Evolutionary conservation across 345 rosid genomes (phyloP).

Genomic region (Hypericum androsaemum): DNA sequence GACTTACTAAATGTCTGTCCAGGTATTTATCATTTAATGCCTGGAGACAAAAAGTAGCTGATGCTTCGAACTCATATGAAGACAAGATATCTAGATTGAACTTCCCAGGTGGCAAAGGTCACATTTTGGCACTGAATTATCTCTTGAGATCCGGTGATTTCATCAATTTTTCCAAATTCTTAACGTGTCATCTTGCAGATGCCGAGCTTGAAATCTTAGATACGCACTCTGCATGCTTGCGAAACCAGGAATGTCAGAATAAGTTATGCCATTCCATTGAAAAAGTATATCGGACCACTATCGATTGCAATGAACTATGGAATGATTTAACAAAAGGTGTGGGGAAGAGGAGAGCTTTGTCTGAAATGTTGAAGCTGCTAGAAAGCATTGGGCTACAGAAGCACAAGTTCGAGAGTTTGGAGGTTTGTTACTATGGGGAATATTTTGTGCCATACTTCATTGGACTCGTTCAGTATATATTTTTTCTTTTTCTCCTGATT

Average conservation of each 20-base stretch:
- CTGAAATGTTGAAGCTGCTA: conserved; percentile 65
- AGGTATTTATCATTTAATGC: conserved; percentile 51
- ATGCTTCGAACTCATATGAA: conserved; percentile 22
- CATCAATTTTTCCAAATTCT: conserved; percentile 26
- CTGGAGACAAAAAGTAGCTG: conserved; percentile 40
- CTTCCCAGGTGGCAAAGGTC: conserved; percentile 39
- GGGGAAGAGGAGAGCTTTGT: conserved; percentile 59
- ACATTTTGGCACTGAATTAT: neutral
- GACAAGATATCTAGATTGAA: conserved; percentile 24
- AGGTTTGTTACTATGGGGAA: conserved; percentile 45
- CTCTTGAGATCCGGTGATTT: neutral
- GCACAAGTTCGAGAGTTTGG: conserved; percentile 56
- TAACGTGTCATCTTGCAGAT: conserved; percentile 9
- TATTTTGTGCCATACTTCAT: neutral
- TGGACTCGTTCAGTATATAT: conserved; percentile 6
- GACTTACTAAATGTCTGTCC: conserved; percentile 12
- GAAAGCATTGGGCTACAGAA: conserved; percentile 65
- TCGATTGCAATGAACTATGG: conserved; percentile 59
- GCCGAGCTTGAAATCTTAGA: conserved; percentile 3
- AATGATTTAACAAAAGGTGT: conserved; percentile 39
- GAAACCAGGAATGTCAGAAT: conserved; percentile 41
- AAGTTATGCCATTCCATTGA: conserved; percentile 42
- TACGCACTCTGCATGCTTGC: conserved; percentile 20
- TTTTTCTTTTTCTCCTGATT: neutral
- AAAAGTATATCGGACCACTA: conserved; percentile 32